Evolutionary conservation across 345 rosid species (phyloP).

Genomic region (Erodium maritimum): DNA sequence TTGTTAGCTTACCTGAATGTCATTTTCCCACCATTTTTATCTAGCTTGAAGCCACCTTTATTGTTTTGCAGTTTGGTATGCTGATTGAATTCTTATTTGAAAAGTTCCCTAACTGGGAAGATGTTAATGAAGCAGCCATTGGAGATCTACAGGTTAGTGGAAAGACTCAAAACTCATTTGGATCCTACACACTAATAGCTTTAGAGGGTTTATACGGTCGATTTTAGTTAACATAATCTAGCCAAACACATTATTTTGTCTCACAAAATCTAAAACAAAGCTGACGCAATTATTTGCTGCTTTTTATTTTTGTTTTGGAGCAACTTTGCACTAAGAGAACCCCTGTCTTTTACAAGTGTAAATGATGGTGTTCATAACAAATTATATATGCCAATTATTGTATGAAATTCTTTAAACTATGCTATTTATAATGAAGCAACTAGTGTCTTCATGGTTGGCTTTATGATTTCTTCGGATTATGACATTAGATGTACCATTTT

Average conservation of each 20-base stretch:
- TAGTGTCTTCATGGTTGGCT: background rate
- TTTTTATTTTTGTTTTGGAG: no score
- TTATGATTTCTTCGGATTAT: no score
- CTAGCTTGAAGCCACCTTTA: background rate
- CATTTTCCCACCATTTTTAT: background rate
- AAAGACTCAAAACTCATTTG: slow-evolving; percentile 6
- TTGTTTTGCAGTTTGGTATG: slow-evolving; percentile 80
- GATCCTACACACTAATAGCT: slow-evolving; percentile 3
- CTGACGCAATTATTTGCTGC: background rate
- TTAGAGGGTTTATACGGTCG: background rate
- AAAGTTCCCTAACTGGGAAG: slow-evolving; percentile 55
- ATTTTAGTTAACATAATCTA: background rate
- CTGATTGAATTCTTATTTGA: slow-evolving; percentile 86
- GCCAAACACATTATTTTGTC: background rate
- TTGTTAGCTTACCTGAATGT: background rate
- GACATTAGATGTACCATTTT: background rate
- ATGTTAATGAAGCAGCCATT: slow-evolving; percentile 59
- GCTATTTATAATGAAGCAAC: background rate
- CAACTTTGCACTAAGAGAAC: no score
- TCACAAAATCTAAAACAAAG: background rate
- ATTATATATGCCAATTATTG: no score
- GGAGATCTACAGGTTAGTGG: slow-evolving; percentile 83
- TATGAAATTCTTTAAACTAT: background rate
- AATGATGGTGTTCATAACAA: no score
- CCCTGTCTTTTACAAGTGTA: no score